These are phyloP conservation scores for Camelina laxa DNA, from an alignment of 345 rosid genomes.

Conservation along the genomic window DNA sequence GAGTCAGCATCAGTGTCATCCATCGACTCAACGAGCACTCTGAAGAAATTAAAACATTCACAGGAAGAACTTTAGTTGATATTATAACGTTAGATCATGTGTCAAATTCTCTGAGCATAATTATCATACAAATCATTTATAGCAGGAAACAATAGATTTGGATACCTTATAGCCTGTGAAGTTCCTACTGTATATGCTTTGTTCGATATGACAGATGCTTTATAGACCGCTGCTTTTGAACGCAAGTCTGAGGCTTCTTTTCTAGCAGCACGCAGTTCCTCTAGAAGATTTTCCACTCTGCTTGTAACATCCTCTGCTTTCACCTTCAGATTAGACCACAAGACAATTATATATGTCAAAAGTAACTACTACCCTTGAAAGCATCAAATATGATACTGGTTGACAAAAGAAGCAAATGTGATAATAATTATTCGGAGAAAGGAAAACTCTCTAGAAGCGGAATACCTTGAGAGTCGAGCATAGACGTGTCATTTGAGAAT, in stretches of 20 bases:
- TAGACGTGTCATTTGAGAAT: slow-evolving; percentile 75
- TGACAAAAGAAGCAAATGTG: background rate
- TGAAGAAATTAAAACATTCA: slow-evolving; percentile 39
- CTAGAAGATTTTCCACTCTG: slow-evolving; percentile 80
- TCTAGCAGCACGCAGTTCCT: slow-evolving; percentile 72
- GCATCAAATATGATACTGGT: slow-evolving; percentile 3
- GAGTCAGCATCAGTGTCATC: slow-evolving; percentile 86
- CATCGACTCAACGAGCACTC: slow-evolving; percentile 86
- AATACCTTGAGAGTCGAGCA: slow-evolving; percentile 86
- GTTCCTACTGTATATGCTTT: slow-evolving; percentile 70
- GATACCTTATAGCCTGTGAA: slow-evolving; percentile 63
- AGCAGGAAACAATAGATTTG: background rate
- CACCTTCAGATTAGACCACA: slow-evolving; percentile 59
- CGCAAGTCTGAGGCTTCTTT: slow-evolving; percentile 77
- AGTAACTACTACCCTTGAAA: slow-evolving; percentile 11
- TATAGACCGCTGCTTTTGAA: slow-evolving; percentile 73
- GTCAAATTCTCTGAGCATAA: background rate
- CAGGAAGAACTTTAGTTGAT: background rate
- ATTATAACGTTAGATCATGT: background rate
- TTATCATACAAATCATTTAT: background rate
- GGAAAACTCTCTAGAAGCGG: slow-evolving; percentile 13
- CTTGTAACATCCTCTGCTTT: slow-evolving; percentile 83
- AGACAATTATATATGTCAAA: slow-evolving; percentile 8
- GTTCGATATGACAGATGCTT: slow-evolving; percentile 70
- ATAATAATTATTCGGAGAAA: background rate